These are phyloP conservation scores for Tritrichomonas foetus DNA, from an alignment of 208 protist genomes.

Conservation along the genomic window DNA sequence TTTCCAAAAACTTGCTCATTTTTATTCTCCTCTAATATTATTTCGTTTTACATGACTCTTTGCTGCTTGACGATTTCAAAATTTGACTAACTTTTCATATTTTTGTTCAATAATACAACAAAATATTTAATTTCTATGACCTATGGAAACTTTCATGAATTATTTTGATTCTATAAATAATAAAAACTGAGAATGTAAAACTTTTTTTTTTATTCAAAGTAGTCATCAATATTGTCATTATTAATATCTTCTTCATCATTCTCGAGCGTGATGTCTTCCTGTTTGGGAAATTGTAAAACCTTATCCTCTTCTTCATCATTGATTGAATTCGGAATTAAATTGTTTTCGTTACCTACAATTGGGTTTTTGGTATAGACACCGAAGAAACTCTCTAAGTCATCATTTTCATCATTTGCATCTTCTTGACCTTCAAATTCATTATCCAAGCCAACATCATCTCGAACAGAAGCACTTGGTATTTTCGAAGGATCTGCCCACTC, in stretches of 20 bases:
- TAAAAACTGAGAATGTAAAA: neutral
- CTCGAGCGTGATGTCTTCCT: too few relatives aligned
- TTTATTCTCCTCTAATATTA: too few relatives aligned
- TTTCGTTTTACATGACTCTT: too few relatives aligned
- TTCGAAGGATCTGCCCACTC: neutral
- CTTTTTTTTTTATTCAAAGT: neutral
- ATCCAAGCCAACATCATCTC: neutral
- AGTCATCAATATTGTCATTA: neutral
- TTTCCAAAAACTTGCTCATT: too few relatives aligned
- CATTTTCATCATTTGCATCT: neutral
- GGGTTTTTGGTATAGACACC: too few relatives aligned
- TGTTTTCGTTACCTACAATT: too few relatives aligned
- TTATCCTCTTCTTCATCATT: too few relatives aligned
- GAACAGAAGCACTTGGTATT: neutral
- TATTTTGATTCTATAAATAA: neutral
- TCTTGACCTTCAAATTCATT: neutral
- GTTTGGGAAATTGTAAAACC: too few relatives aligned
- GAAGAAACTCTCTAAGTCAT: neutral
- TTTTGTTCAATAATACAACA: neutral
- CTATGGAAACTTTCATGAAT: neutral
- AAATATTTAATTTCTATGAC: neutral
- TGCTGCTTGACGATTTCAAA: too few relatives aligned
- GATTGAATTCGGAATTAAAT: too few relatives aligned
- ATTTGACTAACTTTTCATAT: too few relatives aligned
- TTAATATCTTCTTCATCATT: neutral